Evolutionary conservation across 106 monocot genomes (phyloP), one percentile per base, ranked within the genome.

Genomic region (Dioscorea zingiberensis): DNA sequence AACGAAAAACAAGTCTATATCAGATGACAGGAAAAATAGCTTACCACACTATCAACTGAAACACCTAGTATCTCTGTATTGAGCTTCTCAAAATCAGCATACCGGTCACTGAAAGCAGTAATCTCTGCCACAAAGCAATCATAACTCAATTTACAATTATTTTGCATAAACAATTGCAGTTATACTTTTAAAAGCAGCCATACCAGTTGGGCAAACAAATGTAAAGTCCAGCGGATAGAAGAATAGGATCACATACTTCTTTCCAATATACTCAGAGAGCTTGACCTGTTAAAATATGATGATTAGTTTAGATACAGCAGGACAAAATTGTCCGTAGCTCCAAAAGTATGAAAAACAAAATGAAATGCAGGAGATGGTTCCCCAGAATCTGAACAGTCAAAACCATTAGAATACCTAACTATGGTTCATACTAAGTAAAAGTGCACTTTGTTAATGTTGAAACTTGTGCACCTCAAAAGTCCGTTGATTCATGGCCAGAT

Each of bases 181-280:
- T 38, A 38, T 38, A 38, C 6, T 8, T 2, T 30, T 30, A 30
- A 3, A 1, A 38, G 10, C 38, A 8, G 6, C 0, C 38, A 51
- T 66, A 87, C 94, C 94, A 48, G 94, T 94, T 7, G 94, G 94
- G 25, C 94, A 94, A 65, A 94, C 94, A 74, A 94, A 94, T 54
- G 94, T 94, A 65, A 94, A 94, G 71, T 94, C 94, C 77, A 94
- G 57, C 55, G 94, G 94, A 57, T 94, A 94, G 70, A 94, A 94
- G 63, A 94, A 94, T 23, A 94, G 68, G 61, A 94, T 83, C n/a
- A 94, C 94, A 74, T 94, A 94, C 71, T 94, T 94, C 82, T 94
- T 94, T 48, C 94, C 94, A 75, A 94, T 81, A 71, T 94, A 94
- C 24, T 94, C 94, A 48, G 94, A 94, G 13, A 94, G 81, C 59